A percentile compares a stretch with the other conserved stretches of the same genome.
phyloP scores from a whole-genome alignment of 1,284 basidiomycete genomes.

The Peniophora sp. region DNA sequence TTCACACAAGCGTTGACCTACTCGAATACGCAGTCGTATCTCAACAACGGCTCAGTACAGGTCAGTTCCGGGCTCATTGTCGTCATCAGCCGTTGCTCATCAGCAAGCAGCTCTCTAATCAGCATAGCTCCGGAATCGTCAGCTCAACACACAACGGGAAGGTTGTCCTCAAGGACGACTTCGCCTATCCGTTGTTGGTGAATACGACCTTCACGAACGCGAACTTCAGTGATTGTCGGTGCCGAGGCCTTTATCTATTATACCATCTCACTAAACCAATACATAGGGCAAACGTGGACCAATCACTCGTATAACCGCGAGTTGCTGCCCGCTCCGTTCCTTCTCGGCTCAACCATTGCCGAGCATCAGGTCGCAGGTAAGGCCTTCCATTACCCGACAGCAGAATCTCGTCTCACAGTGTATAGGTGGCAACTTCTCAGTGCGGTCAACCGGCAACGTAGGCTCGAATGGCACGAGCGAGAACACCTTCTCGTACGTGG shows the following conservation, averaged over 20 bases:
- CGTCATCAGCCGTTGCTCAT: not conserved
- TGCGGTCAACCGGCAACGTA: constrained; percentile 37
- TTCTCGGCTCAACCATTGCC: constrained; percentile 45
- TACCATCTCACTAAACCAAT: not conserved
- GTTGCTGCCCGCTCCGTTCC: constrained; percentile 50
- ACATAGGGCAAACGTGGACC: constrained; percentile 42
- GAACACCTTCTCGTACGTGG: constrained; percentile 58
- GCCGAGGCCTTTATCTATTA: not conserved
- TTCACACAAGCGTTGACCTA: constrained; percentile 48
- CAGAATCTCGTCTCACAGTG: too few species aligned
- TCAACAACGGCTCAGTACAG: constrained; percentile 40
- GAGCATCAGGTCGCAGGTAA: constrained; percentile 52
- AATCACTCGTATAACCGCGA: constrained; percentile 66
- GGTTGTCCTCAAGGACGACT: constrained; percentile 44
- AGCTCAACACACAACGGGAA: constrained; percentile 55
- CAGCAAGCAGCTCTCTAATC: constrained; percentile 29
- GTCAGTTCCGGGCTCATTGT: constrained; percentile 20
- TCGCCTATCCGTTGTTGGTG: constrained; percentile 59
- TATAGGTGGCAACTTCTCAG: constrained; percentile 51
- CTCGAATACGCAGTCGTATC: constrained; percentile 46
- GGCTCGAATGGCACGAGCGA: constrained; percentile 59
- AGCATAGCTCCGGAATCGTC: constrained; percentile 49
- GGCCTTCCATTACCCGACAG: constrained; percentile 12
- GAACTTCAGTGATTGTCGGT: constrained; percentile 43
- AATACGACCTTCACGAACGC: constrained; percentile 41